These are phyloP conservation scores for Xylariales sp. DNA, from an alignment of 2,329 filamentous ascomycete genomes.

Conservation along the genomic window DNA sequence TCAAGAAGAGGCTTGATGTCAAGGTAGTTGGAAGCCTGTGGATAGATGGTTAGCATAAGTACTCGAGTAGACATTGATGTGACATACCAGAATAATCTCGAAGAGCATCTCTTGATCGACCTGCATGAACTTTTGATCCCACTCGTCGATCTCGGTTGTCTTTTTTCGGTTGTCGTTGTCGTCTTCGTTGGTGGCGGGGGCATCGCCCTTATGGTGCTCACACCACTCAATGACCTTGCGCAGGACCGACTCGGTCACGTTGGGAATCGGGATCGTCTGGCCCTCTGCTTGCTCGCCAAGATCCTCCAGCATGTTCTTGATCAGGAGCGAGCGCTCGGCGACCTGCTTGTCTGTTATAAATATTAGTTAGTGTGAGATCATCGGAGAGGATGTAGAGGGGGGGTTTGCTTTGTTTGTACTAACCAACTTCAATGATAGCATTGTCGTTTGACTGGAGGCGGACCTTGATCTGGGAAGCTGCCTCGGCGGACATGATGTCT, in stretches of 20 bases:
- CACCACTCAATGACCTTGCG: conserved; percentile 99
- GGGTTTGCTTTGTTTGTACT: conserved; percentile 11
- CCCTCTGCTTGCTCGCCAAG: conserved; percentile 60
- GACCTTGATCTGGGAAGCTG: conserved; percentile 12
- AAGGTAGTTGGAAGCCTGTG: conserved; percentile 90
- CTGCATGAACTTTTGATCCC: conserved; percentile 99
- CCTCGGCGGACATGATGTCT: conserved; percentile 17
- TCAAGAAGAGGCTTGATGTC: conserved; percentile 98
- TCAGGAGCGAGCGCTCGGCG: conserved; percentile 85
- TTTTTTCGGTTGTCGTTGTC: conserved; percentile 94
- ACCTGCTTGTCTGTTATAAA: conserved; percentile 64
- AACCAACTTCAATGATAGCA: conserved; percentile 20
- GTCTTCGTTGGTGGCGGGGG: conserved; percentile 75
- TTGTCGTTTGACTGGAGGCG: conserved; percentile 20
- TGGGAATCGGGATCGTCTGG: conserved; percentile 82
- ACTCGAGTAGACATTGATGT: too few relatives aligned
- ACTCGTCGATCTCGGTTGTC: conserved; percentile 98
- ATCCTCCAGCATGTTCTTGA: conserved; percentile 98
- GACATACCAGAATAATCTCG: conserved; percentile 88
- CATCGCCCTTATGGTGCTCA: conserved; percentile 87
- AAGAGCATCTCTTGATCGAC: conserved; percentile 99
- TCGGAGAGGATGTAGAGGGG: too few relatives aligned
- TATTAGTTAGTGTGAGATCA: conserved; percentile 14
- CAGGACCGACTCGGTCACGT: conserved; percentile 86
- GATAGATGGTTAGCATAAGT: conserved; percentile 18